Conservation (phyloP, 441 rosid species). For the Populus trichocarpa region DNA sequence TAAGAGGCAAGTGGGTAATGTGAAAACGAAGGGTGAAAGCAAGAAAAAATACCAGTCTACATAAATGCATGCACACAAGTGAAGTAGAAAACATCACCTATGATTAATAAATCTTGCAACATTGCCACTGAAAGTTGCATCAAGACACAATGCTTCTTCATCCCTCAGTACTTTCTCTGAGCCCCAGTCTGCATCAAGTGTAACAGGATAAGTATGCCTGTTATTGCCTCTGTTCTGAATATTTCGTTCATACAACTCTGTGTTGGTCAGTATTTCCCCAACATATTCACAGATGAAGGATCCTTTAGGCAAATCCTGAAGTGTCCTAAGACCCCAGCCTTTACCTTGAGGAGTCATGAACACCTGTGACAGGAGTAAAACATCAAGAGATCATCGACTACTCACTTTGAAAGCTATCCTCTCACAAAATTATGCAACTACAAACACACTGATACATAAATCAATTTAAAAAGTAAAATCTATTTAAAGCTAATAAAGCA, state of each 20-base stretch:
- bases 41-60: not conserved
- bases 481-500: no score
- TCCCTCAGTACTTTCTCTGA: constrained; percentile 67
- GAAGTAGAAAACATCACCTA: constrained; percentile 42
- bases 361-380: constrained; percentile 49
- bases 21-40: not conserved
- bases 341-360: constrained; percentile 58
- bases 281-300: constrained; percentile 80
- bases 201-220: constrained; percentile 86
- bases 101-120: constrained; percentile 92
- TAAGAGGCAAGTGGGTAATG: not conserved
- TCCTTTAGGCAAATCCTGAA: constrained; percentile 77
- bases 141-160: constrained; percentile 93
- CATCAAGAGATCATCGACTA: constrained; percentile 1
- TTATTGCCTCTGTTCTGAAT: constrained; percentile 37
- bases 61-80: not conserved
- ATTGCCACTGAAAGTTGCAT: constrained; percentile 80
- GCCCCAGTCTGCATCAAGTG: constrained; percentile 98
- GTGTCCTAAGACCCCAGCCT: constrained; percentile 90
- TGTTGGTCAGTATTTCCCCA: constrained; percentile 84
- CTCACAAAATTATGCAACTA: not conserved
- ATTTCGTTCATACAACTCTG: constrained; percentile 66
- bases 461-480: not conserved
- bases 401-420: not conserved
- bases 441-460: not conserved